Evolutionary conservation across 257 asterid genomes (phyloP).

Genomic region (Nicotiana noctiflora): DNA sequence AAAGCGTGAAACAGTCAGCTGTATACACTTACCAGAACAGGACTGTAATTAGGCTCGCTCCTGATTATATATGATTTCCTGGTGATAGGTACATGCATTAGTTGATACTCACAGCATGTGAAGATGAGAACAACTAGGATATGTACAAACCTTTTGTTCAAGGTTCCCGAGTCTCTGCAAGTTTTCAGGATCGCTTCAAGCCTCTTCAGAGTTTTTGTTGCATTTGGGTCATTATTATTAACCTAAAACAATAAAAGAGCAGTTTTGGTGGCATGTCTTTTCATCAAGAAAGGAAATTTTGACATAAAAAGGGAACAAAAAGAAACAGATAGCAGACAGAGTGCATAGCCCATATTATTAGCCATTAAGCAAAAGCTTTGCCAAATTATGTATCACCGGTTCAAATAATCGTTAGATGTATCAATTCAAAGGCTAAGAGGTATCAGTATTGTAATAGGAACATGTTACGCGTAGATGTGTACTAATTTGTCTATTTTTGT

Average conservation of each 20-base stretch:
- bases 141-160: conserved; percentile 28
- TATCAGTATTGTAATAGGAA: neutral
- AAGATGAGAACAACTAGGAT: neutral
- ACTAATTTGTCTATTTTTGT: neutral
- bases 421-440: neutral
- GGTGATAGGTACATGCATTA: conserved; percentile 16
- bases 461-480: neutral
- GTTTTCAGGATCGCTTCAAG: conserved; percentile 59
- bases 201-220: conserved; percentile 55
- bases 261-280: neutral
- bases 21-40: conserved; percentile 46
- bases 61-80: conserved; percentile 68
- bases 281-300: neutral
- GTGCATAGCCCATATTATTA: neutral
- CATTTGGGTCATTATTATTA: conserved; percentile 72
- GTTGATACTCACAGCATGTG: neutral
- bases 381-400: neutral
- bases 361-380: neutral
- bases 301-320: neutral
- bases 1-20: neutral
- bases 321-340: neutral
- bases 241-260: conserved; percentile 30
- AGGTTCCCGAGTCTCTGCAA: conserved; percentile 84
- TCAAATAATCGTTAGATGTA: neutral
- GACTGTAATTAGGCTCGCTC: conserved; percentile 44